Conservation (phyloP, 169 alveolate species). For the Plasmodium berghei region DNA sequence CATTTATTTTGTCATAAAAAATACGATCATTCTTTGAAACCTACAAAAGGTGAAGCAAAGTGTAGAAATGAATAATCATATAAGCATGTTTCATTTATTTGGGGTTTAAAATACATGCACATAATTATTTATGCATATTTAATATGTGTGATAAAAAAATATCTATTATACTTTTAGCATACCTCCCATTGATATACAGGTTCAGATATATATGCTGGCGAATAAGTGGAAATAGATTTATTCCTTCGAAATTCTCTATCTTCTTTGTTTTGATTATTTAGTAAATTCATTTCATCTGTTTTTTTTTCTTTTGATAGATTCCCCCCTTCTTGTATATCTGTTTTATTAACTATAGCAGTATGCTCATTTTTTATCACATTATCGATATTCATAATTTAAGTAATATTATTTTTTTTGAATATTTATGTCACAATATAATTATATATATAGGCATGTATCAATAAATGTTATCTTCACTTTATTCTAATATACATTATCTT, state of each 20-base stretch:
- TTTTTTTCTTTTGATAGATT: not conserved
- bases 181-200: conserved; percentile 76
- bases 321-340: not conserved
- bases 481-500: too few relatives aligned
- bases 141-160: not conserved
- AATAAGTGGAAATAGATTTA: conserved; percentile 53
- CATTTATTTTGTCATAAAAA: conserved; percentile 70
- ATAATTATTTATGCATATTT: not conserved
- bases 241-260: conserved; percentile 7
- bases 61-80: not conserved
- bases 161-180: not conserved
- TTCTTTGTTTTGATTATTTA: conserved; percentile 11
- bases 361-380: not conserved
- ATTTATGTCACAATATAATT: too few relatives aligned
- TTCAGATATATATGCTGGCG: conserved; percentile 73
- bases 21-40: conserved; percentile 54
- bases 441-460: too few relatives aligned
- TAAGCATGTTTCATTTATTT: not conserved
- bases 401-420: not conserved
- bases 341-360: not conserved
- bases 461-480: too few relatives aligned
- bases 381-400: conserved; percentile 1
- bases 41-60: not conserved
- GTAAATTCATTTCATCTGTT: not conserved
- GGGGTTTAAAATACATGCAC: not conserved